Conservation (phyloP, 495 filamentous ascomycete species). For the Pseudoneurospora amorphoporcata region DNA sequence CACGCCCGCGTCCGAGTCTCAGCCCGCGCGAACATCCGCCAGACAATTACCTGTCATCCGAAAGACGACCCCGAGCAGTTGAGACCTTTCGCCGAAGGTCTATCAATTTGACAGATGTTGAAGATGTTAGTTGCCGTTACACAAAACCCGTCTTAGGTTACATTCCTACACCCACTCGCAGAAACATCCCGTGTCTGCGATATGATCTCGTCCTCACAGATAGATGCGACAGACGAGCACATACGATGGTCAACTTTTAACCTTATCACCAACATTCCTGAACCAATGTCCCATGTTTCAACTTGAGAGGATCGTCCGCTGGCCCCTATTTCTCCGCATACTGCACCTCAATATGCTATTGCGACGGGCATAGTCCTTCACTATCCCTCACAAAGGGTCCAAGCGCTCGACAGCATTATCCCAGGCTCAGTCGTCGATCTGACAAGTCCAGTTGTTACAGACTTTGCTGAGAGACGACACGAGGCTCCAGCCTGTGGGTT, state of each 20-base stretch:
- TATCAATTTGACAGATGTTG: neutral
- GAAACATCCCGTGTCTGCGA: neutral
- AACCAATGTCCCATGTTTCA: neutral
- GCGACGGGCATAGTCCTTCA: neutral
- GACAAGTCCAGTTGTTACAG: neutral
- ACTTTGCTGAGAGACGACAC: neutral
- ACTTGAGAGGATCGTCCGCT: neutral
- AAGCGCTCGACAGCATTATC: neutral
- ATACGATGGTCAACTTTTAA: neutral
- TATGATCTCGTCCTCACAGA: neutral
- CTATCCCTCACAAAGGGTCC: neutral
- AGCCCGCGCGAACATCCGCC: neutral
- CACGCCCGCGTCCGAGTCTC: neutral
- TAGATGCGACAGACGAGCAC: neutral
- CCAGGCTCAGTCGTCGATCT: neutral
- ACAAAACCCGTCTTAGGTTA: neutral
- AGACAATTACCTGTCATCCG: neutral
- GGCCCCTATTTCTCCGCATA: neutral
- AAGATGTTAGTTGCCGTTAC: neutral
- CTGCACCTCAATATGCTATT: neutral
- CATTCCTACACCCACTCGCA: neutral
- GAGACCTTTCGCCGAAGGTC: neutral
- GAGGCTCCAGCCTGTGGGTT: neutral
- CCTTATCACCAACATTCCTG: neutral
- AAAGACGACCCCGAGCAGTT: neutral